A percentile compares a stretch with the other conserved stretches of the same genome.
Evolutionary conservation across 768 basidiomycete genomes (phyloP).

Genomic region (Polyporus arcularius): DNA sequence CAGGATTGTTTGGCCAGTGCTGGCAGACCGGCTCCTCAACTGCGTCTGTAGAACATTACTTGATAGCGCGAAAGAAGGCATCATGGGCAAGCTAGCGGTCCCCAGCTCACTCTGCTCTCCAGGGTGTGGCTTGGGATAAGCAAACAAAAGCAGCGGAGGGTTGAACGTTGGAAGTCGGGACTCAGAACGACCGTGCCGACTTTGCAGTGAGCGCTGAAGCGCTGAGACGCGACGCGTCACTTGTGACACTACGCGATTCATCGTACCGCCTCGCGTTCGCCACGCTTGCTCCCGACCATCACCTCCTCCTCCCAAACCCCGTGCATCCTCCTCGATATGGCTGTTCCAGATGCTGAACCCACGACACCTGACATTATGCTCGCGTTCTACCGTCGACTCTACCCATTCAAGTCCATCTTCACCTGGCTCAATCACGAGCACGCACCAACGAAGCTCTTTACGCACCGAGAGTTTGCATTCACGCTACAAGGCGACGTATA

Average conservation of each 20-base stretch:
- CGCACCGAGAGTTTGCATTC: constrained; percentile 94
- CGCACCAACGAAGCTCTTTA: constrained; percentile 76
- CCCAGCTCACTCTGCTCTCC: too few relatives aligned
- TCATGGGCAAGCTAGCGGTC: too few relatives aligned
- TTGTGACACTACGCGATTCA: not conserved
- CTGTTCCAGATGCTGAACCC: constrained; percentile 11
- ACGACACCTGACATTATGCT: constrained; percentile 65
- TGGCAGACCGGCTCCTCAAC: too few relatives aligned
- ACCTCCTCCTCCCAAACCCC: not conserved
- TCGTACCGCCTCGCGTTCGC: not conserved
- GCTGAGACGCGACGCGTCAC: not conserved
- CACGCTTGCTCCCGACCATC: not conserved
- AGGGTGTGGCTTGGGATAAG: too few relatives aligned
- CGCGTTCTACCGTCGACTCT: constrained; percentile 85
- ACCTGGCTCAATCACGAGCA: constrained; percentile 95
- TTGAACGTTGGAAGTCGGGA: too few relatives aligned
- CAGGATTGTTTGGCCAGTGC: too few relatives aligned
- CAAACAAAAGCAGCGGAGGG: too few relatives aligned
- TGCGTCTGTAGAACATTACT: too few relatives aligned
- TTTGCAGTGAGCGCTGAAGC: not conserved
- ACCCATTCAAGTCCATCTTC: constrained; percentile 93
- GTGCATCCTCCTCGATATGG: not conserved
- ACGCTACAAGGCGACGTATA: constrained; percentile 91
- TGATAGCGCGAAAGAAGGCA: too few relatives aligned
- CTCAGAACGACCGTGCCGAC: too few relatives aligned